phyloP scores from a whole-genome alignment of 2,329 filamentous ascomycete genomes.

The Kalmusia sp. region DNA sequence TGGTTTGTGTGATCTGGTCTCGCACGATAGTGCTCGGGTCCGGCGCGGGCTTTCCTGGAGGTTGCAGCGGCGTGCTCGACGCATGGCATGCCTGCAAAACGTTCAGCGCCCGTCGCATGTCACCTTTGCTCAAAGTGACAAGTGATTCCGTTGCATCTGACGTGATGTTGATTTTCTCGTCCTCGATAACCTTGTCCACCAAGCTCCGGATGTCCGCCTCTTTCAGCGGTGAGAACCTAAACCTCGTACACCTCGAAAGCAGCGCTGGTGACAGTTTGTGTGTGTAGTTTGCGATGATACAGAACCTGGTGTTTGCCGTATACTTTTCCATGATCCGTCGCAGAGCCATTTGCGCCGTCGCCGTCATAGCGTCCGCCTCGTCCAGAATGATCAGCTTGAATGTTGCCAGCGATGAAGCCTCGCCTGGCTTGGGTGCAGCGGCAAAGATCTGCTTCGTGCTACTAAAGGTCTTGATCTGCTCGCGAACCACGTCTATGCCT shows the following conservation, averaged over 20 bases:
- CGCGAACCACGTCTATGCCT: slow-evolving; percentile 92
- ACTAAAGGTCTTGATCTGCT: slow-evolving; percentile 99
- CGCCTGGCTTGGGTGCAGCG: slow-evolving; percentile 58
- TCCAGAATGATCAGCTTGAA: slow-evolving; percentile 98
- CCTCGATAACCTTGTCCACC: slow-evolving; percentile 87
- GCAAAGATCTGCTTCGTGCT: slow-evolving; percentile 98
- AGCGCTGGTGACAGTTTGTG: slow-evolving; percentile 96
- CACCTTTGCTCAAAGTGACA: slow-evolving; percentile 87
- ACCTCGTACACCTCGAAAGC: slow-evolving; percentile 90
- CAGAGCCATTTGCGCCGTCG: slow-evolving; percentile 95
- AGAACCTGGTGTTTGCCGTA: slow-evolving; percentile 96
- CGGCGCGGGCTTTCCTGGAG: slow-evolving; percentile 54
- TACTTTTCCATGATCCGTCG: slow-evolving; percentile 99
- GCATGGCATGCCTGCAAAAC: slow-evolving; percentile 97
- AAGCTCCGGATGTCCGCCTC: slow-evolving; percentile 83
- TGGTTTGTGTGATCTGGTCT: slow-evolving; percentile 88
- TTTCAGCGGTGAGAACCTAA: slow-evolving; percentile 93
- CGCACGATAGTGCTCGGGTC: slow-evolving; percentile 69
- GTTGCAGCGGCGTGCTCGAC: slow-evolving; percentile 71
- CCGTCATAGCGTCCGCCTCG: slow-evolving; percentile 99
- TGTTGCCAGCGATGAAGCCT: slow-evolving; percentile 65
- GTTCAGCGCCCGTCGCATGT: slow-evolving; percentile 94
- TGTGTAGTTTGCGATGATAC: slow-evolving; percentile 98
- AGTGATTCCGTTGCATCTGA: slow-evolving; percentile 82
- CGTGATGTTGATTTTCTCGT: slow-evolving; percentile 85